Base-by-base conservation (phyloP, 495 filamentous ascomycete genomes). In the Rhizodiscina lignyota region DNA sequence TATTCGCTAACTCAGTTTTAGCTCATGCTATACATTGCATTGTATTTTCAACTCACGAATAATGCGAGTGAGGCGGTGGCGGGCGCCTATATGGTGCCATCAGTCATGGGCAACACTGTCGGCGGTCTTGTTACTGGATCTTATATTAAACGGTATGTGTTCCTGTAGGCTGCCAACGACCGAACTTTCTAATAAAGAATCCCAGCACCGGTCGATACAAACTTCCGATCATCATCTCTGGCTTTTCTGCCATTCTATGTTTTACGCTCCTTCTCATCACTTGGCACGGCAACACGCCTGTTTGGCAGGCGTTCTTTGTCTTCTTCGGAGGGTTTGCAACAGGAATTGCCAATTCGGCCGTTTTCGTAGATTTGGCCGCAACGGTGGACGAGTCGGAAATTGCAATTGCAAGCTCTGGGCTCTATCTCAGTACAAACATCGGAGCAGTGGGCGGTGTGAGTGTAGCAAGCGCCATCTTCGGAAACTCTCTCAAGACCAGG, bases 21-120 rank as follows among this genome's bases (percentile, higher is more conserved):
- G 62, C 45, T 71, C 37, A 70, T 71, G 63, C 64, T 63, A 29
- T 56, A 57, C n/a, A 65, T 80, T 0, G 77, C 77, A 0, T 53
- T 83, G 0, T 83, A 81, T 48, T 81, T 80, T 44, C 72, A 77
- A 41, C 63, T 78, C n/a, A 76, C 72, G 0, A 43, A 57, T 2
- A 48, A 58, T 0, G 61, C 61, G 4, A 71, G 68, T 5, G 64
- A 66, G 35, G 70, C 73, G 1, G 47, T 53, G 0, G 65, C 75
- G 0, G 77, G 77, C 1, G 60, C 61, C 0, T 72, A 78, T 45
- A 55, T 83, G 0, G 53, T 79, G 22, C 75, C 75, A 0, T 68
- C 74, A 10, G 72, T 81, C 1, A 47, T 69, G 1, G 77, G 73
- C 4, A 81, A 80, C 44, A 67, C 74, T 0, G 30, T 78, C 2